Percentiles rank a stretch among this genome's conserved stretches.
phyloP scores from a whole-genome alignment of 805 yeast genomes.

The Yarrowia porcina region DNA sequence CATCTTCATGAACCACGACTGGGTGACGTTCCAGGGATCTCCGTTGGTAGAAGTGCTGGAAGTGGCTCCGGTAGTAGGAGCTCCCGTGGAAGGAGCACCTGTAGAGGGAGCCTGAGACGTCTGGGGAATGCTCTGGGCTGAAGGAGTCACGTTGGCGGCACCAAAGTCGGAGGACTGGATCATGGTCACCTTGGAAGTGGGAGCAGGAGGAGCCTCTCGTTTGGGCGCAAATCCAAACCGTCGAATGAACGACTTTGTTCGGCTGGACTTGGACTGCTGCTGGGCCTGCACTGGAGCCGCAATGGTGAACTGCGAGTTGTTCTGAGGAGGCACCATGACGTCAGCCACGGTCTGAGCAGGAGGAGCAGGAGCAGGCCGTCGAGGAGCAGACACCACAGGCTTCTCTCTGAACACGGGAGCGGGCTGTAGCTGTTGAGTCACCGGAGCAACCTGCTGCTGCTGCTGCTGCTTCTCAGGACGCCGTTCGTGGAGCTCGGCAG shows the following conservation, averaged over 20 bases:
- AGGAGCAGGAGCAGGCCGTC: slow-evolving; percentile 17
- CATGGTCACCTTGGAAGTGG: slow-evolving; percentile 20
- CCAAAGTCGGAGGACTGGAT: slow-evolving; percentile 24
- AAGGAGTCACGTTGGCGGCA: not conserved
- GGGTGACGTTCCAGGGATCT: slow-evolving; percentile 3
- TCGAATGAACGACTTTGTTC: slow-evolving; percentile 25
- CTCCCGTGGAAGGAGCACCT: too few species aligned
- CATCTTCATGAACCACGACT: slow-evolving; percentile 27
- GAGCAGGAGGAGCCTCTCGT: slow-evolving; percentile 25
- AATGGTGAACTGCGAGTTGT: not conserved
- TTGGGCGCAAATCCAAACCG: slow-evolving; percentile 18
- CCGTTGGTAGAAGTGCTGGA: not conserved
- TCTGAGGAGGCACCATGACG: not conserved
- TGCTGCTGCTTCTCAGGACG: not conserved
- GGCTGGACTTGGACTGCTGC: not conserved
- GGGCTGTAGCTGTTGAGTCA: not conserved
- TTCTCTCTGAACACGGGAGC: slow-evolving; percentile 17
- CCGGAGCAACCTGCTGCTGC: not conserved
- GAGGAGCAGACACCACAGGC: slow-evolving; percentile 6
- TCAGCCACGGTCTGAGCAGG: not conserved
- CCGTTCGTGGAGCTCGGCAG: not conserved
- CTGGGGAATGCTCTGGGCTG: too few species aligned
- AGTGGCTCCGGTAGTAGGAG: not conserved
- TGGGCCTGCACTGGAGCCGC: not conserved
- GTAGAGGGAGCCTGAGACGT: too few species aligned